Base-by-base conservation (phyloP, 73 alveolate genomes). In the Blepharisma japonicum region DNA sequence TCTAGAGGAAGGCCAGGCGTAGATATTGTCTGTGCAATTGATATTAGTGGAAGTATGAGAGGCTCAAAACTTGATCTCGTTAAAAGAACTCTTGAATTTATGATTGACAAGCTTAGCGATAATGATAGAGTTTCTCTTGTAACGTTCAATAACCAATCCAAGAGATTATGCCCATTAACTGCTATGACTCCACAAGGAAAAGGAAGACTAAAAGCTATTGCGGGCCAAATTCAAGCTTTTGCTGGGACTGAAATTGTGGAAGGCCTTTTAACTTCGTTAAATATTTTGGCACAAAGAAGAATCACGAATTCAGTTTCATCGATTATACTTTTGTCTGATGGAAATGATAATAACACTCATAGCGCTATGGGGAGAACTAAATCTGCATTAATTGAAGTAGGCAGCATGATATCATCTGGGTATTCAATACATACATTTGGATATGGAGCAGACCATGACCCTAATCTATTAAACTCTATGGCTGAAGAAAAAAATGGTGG, bases 381-480 rank as follows among this genome's bases (percentile, higher is more conserved):
- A 32, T 71, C 74, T 11, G 86, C 87, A 77, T 55, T 83, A 21
- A 68, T 77, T 56, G 61, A 84, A 46, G 74, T 81, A 20, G 77
- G 87, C 6, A 53, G 79, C 55, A 83, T 82, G 11, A 77, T 84
- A 20, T 45, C 87, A 45, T 84, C 86, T 77, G 80, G 79, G 6
- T 88, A 83, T 53, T 82, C 91, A 47, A 71, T 90, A 7, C 92
- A 90, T 79, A 84, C 97, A 6, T 90, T 90, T 83, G 97, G 97
- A 4, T 90, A 90, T 84, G 97, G 97, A 45, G 91, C 68, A 8
- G 92, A 90, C 77, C 92, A 90, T 66, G 97, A 90, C 45, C 89
- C 94, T 32, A 76, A 83, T 39, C 80, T 90, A 2, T 83, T 90
- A 92, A 88, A 86, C 82, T 79, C 78, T 72, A 84, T 90, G 68